A percentile compares a stretch with the other conserved stretches of the same genome.
These are phyloP conservation scores for Lactarius tabidus DNA, from an alignment of 768 basidiomycete genomes.

Conservation along the genomic window DNA sequence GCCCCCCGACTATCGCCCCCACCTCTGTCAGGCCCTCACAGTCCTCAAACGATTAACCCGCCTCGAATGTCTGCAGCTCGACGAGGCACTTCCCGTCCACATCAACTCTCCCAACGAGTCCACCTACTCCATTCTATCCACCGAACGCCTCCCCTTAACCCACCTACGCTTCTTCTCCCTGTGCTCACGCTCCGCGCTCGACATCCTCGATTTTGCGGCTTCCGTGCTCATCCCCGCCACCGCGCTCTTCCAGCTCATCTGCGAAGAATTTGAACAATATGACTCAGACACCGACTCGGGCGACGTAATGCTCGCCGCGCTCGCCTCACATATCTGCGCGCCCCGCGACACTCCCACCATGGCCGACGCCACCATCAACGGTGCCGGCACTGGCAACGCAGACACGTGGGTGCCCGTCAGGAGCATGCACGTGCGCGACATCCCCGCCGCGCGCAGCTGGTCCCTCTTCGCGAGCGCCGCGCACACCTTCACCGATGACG, in stretches of 20 bases:
- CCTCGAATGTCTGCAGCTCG: constrained; percentile 22
- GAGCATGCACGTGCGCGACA: constrained; percentile 19
- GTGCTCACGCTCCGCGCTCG: constrained; percentile 16
- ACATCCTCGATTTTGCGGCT: constrained; percentile 21
- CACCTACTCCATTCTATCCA: constrained; percentile 5
- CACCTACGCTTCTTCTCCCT: constrained; percentile 19
- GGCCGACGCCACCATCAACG: background rate
- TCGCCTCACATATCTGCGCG: constrained; percentile 17
- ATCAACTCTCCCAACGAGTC: constrained; percentile 6
- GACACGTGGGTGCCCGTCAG: constrained; percentile 13
- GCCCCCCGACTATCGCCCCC: constrained; percentile 4
- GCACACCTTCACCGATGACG: background rate
- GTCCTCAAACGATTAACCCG: constrained; percentile 13
- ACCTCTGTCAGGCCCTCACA: constrained; percentile 10
- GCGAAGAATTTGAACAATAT: constrained; percentile 18
- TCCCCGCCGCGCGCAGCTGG: constrained; percentile 17
- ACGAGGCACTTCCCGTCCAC: constrained; percentile 20
- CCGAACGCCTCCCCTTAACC: constrained; percentile 13
- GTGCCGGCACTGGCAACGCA: background rate
- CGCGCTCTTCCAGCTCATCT: constrained; percentile 21
- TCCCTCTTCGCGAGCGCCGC: constrained; percentile 20
- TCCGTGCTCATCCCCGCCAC: constrained; percentile 15
- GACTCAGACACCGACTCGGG: constrained; percentile 12
- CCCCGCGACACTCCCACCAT: background rate
- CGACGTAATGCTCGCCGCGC: constrained; percentile 21